Evolutionary conservation across 345 rosid genomes (phyloP).

Genomic region (Linum lewisii): DNA sequence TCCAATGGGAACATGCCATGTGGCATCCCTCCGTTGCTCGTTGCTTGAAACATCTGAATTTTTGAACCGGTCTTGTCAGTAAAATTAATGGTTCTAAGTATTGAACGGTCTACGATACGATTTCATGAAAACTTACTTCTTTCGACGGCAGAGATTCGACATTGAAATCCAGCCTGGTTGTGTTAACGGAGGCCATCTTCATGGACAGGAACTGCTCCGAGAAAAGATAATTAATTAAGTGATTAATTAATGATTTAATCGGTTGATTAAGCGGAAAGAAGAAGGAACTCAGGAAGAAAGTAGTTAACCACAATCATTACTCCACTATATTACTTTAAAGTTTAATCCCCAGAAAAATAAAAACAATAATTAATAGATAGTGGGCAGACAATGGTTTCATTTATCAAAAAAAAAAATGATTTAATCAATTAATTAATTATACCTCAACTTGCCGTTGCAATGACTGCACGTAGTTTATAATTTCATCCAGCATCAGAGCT

Average conservation of each 20-base stretch:
- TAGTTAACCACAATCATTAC: too few relatives aligned
- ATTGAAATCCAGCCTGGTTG: constrained; percentile 58
- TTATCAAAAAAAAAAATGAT: neutral
- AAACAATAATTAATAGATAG: neutral
- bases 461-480: constrained; percentile 88
- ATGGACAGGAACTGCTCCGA: constrained; percentile 78
- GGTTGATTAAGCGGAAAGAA: neutral
- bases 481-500: constrained; percentile 86
- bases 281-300: neutral
- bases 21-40: constrained; percentile 30
- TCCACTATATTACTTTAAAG: too few relatives aligned
- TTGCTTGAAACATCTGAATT: constrained; percentile 41
- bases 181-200: constrained; percentile 82
- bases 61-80: too few relatives aligned
- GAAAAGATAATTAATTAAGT: constrained; percentile 7
- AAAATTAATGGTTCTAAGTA: too few relatives aligned
- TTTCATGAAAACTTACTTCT: constrained; percentile 68
- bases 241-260: neutral
- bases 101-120: too few relatives aligned
- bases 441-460: constrained; percentile 95
- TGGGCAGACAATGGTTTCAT: neutral
- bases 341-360: constrained; percentile 4
- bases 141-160: constrained; percentile 50
- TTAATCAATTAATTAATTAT: constrained; percentile 10
- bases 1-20: constrained; percentile 42